These are phyloP conservation scores for Diutina scorzettiae DNA, from an alignment of 1,139 yeast genomes.

Conservation along the genomic window DNA sequence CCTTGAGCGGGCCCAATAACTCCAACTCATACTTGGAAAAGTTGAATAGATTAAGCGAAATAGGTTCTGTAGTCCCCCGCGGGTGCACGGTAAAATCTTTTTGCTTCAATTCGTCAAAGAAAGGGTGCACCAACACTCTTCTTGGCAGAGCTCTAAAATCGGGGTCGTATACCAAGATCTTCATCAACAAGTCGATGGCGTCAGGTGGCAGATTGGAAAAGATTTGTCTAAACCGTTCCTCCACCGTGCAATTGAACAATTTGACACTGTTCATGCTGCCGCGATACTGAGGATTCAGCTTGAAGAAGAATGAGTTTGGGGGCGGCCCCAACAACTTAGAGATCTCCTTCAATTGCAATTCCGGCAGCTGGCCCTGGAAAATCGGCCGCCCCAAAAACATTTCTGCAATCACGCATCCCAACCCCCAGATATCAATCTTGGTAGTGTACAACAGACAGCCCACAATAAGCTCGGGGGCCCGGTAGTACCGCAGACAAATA, in stretches of 20 bases:
- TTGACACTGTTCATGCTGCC: slow-evolving; percentile 67
- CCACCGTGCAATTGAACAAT: slow-evolving; percentile 48
- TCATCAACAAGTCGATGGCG: slow-evolving; percentile 60
- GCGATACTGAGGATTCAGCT: slow-evolving; percentile 60
- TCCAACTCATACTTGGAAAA: slow-evolving; percentile 43
- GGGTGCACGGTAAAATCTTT: slow-evolving; percentile 48
- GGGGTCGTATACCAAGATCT: slow-evolving; percentile 64
- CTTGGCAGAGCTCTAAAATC: slow-evolving; percentile 54
- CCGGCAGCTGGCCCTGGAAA: slow-evolving; percentile 70
- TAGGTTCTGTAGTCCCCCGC: slow-evolving; percentile 33
- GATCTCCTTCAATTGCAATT: slow-evolving; percentile 64
- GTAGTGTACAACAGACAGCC: slow-evolving; percentile 70
- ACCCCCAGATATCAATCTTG: slow-evolving; percentile 76
- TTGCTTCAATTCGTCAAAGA: slow-evolving; percentile 55
- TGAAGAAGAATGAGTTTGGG: slow-evolving; percentile 59
- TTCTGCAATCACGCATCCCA: slow-evolving; percentile 78
- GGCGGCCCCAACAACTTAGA: slow-evolving; percentile 70
- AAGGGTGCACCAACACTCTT: slow-evolving; percentile 57
- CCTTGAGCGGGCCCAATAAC: slow-evolving; percentile 28
- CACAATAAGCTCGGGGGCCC: slow-evolving; percentile 75
- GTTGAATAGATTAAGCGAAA: slow-evolving; percentile 35
- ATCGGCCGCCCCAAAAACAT: slow-evolving; percentile 75
- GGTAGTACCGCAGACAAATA: slow-evolving; percentile 68
- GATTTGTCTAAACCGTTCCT: slow-evolving; percentile 54
- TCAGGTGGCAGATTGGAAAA: slow-evolving; percentile 59